Evolutionary conservation across 2,329 filamentous ascomycete species (phyloP), one percentile per base, ranked within the genome.

Genomic region (Fusarium sp.): DNA sequence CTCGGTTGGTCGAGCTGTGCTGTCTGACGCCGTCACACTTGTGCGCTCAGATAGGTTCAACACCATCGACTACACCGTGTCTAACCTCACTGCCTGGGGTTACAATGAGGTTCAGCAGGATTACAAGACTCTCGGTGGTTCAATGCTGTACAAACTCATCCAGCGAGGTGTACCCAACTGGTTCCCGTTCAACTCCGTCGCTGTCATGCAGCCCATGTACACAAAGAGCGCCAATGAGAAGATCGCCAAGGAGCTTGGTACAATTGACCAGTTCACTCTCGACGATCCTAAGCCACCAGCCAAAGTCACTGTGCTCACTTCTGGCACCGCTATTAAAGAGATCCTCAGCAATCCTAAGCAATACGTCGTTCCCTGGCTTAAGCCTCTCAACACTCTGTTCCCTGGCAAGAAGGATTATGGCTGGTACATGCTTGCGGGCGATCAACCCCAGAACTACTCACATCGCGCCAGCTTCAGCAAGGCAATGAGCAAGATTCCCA

Each of bases 41-140:
- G 86, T 90, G 5, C 83, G 88, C 10, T 84, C 84, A 0, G 88
- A 90, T 70, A 80, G 88, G 7, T 90, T 89, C 78, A 86, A 86
- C 72, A 89, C 88, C 1, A 54, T 84, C 23, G 83, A 84, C 65
- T 84, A 80, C 66, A 84, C 75, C 5, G 77, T 79, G 7, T 73
- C 77, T 2, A 80, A 78, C 58, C 74, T 84, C 31, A 84, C 82
- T 0, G 80, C 77, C 23, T 85, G 81, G 81, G 82, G 82, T 5
- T 81, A 77, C 64, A 82, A 81, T 29, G 74, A 75, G 21, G 71
- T 74, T 8, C 66, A 73, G 41, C 71, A 70, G 12, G 73, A 76
- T 47, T 66, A 61, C 58, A 79, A 81, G 59, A 79, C 79, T 2
- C 72, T 81, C 10, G 79, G 80, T 6, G 82, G 83, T 0, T 83